Evolutionary conservation across 2,329 filamentous ascomycete genomes (phyloP).

Genomic region (Chrysoporthe puriensis): DNA sequence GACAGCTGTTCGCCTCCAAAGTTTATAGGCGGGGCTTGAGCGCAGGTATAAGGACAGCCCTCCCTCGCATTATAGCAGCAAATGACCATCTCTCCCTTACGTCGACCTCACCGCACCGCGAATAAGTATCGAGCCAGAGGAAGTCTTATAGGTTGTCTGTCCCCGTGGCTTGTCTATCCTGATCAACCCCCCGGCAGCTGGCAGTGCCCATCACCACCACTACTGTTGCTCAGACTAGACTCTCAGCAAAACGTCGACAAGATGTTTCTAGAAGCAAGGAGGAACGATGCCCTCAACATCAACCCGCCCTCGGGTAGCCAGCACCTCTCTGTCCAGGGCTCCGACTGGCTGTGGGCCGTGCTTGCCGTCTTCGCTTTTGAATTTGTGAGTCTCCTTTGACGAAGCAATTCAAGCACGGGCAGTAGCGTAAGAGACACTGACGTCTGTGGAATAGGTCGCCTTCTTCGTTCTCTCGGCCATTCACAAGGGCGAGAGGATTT

Average conservation of each 20-base stretch:
- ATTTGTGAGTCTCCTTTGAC: slow-evolving; percentile 44
- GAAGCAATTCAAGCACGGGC: neutral
- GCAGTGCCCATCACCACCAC: neutral
- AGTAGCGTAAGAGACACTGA: slow-evolving; percentile 21
- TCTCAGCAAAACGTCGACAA: slow-evolving; percentile 4
- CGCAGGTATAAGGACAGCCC: slow-evolving; percentile 14
- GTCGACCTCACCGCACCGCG: neutral
- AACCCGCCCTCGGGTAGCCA: slow-evolving; percentile 50
- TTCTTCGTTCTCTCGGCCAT: slow-evolving; percentile 39
- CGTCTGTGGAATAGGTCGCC: slow-evolving; percentile 40
- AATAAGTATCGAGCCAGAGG: neutral
- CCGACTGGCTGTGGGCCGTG: slow-evolving; percentile 60
- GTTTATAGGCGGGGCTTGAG: neutral
- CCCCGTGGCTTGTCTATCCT: neutral
- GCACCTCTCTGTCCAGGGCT: slow-evolving; percentile 49
- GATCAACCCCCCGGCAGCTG: neutral
- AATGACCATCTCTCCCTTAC: neutral
- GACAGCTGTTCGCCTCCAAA: neutral
- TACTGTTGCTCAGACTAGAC: neutral
- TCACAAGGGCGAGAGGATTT: slow-evolving; percentile 52
- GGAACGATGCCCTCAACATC: slow-evolving; percentile 51
- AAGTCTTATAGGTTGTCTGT: neutral
- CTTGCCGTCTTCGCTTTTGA: slow-evolving; percentile 51
- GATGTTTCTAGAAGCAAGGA: slow-evolving; percentile 22
- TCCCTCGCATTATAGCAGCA: slow-evolving; percentile 5